Evolutionary conservation across 306 rosid species (phyloP).

Genomic region (Macrotyloma uniflorum): DNA sequence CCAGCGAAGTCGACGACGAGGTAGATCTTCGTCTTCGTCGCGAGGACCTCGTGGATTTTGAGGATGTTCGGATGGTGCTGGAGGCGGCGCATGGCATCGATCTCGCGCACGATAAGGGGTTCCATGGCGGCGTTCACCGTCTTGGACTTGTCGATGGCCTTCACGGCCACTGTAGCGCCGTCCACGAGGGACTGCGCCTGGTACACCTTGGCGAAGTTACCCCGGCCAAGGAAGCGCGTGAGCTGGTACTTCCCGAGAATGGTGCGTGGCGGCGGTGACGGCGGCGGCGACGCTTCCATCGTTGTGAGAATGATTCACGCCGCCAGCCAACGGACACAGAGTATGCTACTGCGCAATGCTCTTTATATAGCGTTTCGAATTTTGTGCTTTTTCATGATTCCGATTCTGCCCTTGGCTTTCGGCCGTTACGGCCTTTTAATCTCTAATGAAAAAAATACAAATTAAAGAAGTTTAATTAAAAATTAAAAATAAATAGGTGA

Average conservation of each 20-base stretch:
- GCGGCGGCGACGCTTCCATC: constrained; percentile 51
- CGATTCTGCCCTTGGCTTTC: constrained; percentile 16
- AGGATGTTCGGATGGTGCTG: constrained; percentile 78
- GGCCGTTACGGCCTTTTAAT: too few species aligned
- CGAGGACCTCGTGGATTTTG: constrained; percentile 81
- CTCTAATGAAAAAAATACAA: too few species aligned
- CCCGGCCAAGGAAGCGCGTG: constrained; percentile 68
- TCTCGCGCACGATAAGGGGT: constrained; percentile 74
- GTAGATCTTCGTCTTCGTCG: constrained; percentile 82
- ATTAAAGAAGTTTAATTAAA: too few species aligned
- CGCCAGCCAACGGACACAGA: not conserved
- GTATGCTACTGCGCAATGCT: not conserved
- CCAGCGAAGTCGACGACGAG: constrained; percentile 80
- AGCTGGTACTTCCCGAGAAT: constrained; percentile 75
- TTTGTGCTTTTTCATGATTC: not conserved
- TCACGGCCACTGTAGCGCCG: constrained; percentile 66
- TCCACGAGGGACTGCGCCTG: constrained; percentile 65
- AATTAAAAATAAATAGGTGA: too few species aligned
- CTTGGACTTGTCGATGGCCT: constrained; percentile 73
- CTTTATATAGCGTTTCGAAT: constrained; percentile 15
- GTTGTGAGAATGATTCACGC: not conserved
- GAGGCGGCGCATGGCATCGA: constrained; percentile 86
- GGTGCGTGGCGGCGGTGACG: constrained; percentile 16
- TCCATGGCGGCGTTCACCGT: constrained; percentile 70
- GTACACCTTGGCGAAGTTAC: constrained; percentile 92